Conservation (phyloP, 2,329 filamentous ascomycete genomes). For the Davidsoniella neocaledoniae region DNA sequence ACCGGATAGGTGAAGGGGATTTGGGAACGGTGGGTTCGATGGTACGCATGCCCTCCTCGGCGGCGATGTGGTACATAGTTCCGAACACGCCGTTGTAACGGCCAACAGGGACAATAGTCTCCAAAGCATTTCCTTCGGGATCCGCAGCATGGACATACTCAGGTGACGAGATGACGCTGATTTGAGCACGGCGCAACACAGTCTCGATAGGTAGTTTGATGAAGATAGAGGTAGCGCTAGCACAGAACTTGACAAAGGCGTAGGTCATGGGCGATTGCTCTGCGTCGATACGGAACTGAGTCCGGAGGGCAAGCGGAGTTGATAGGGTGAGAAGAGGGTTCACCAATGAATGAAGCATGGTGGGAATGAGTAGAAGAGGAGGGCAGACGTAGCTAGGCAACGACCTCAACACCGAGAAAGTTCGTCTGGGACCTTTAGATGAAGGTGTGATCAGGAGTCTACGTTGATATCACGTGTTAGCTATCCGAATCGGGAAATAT, state of each 20-base stretch:
- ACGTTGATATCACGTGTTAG: constrained; percentile 17
- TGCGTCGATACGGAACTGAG: constrained; percentile 70
- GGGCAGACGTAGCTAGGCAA: constrained; percentile 66
- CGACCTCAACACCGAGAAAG: constrained; percentile 58
- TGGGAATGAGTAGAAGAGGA: constrained; percentile 58
- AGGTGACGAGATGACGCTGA: constrained; percentile 47
- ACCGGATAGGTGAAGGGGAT: constrained; percentile 2
- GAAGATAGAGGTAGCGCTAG: constrained; percentile 64
- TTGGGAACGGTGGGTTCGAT: constrained; percentile 17
- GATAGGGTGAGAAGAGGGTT: constrained; percentile 71
- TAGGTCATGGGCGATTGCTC: constrained; percentile 67
- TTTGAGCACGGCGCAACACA: constrained; percentile 74
- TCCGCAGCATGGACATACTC: constrained; percentile 33
- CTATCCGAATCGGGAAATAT: constrained; percentile 1
- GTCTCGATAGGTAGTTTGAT: constrained; percentile 85
- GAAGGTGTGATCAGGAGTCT: constrained; percentile 72
- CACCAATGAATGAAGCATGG: constrained; percentile 67
- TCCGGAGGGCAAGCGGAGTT: constrained; percentile 69
- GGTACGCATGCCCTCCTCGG: constrained; percentile 58
- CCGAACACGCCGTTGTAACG: constrained; percentile 75
- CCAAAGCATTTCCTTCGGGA: constrained; percentile 27
- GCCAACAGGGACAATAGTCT: constrained; percentile 66
- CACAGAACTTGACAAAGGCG: constrained; percentile 64
- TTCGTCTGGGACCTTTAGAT: constrained; percentile 56
- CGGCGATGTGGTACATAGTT: constrained; percentile 74